These are phyloP conservation scores for Endotrypanum monterogeii DNA, from an alignment of 208 protist genomes.

Conservation along the genomic window DNA sequence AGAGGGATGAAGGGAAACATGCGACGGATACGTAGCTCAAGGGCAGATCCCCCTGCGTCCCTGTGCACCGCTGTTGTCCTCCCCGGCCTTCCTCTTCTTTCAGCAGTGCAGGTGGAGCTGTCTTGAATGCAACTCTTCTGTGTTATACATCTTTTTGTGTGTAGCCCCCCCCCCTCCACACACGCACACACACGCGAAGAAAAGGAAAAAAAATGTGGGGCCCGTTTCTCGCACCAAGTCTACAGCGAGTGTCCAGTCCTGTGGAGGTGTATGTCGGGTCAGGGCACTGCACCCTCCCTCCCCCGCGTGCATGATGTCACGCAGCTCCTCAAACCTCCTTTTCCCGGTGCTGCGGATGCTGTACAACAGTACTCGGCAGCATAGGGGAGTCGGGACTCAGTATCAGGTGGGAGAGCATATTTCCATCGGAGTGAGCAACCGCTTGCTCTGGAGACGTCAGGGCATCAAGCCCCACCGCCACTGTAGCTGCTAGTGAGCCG, in stretches of 20 bases:
- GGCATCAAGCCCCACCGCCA: not conserved
- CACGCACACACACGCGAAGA: slow-evolving; percentile 1
- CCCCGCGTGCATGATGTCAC: slow-evolving; percentile 40
- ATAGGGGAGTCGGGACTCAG: not conserved
- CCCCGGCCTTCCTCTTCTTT: no score
- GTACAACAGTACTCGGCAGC: not conserved
- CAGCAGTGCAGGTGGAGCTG: no score
- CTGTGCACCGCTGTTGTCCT: no score
- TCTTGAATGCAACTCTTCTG: not conserved
- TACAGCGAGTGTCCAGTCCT: not conserved
- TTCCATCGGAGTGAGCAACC: not conserved
- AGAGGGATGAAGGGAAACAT: no score
- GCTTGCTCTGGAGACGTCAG: not conserved
- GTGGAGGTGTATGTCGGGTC: slow-evolving; percentile 4
- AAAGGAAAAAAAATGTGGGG: no score
- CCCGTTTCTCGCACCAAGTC: no score
- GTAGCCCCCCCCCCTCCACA: no score
- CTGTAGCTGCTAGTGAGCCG: not conserved
- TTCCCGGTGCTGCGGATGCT: slow-evolving; percentile 23
- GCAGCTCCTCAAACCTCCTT: slow-evolving; percentile 43
- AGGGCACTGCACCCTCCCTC: slow-evolving; percentile 21
- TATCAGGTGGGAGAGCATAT: not conserved
- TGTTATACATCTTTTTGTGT: not conserved
- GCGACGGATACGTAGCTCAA: no score
- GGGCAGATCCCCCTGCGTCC: no score